Conservation (phyloP, 1,139 yeast species). For the Candida smagusa region DNA sequence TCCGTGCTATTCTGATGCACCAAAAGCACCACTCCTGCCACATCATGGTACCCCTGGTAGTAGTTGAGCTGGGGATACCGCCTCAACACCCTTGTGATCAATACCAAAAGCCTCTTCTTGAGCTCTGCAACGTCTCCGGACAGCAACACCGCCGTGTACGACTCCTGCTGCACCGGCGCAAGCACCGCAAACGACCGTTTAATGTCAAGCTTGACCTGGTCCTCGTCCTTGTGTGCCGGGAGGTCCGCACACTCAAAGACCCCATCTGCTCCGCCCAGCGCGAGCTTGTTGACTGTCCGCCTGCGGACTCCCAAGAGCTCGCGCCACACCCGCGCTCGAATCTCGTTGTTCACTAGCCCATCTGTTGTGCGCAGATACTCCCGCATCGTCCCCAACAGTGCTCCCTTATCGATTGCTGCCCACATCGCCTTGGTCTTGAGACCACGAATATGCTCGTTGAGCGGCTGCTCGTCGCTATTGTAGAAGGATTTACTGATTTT, state of each 20-base stretch:
- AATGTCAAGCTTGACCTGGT: slow-evolving; percentile 76
- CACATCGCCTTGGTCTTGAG: slow-evolving; percentile 39
- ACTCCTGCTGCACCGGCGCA: slow-evolving; percentile 29
- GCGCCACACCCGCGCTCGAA: slow-evolving; percentile 51
- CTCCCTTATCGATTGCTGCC: slow-evolving; percentile 26
- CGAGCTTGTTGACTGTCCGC: neutral
- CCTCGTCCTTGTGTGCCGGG: slow-evolving; percentile 64
- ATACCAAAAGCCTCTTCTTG: slow-evolving; percentile 39
- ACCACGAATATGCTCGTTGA: slow-evolving; percentile 18
- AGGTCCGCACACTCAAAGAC: slow-evolving; percentile 27
- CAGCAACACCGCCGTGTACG: slow-evolving; percentile 36
- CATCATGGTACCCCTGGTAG: slow-evolving; percentile 92
- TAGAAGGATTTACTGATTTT: slow-evolving; percentile 50
- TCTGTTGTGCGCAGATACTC: slow-evolving; percentile 43
- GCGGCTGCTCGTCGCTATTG: slow-evolving; percentile 38
- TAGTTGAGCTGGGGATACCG: slow-evolving; percentile 63
- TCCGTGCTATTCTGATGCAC: slow-evolving; percentile 29
- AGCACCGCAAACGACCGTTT: slow-evolving; percentile 60
- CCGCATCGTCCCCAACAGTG: slow-evolving; percentile 14
- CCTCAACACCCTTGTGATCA: slow-evolving; percentile 57
- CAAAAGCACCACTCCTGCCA: slow-evolving; percentile 66
- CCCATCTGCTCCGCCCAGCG: slow-evolving; percentile 9
- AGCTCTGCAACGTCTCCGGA: slow-evolving; percentile 29
- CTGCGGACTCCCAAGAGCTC: slow-evolving; percentile 26
- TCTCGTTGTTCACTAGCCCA: slow-evolving; percentile 43